Percentiles rank a stretch among this genome's conserved stretches.
phyloP scores from a whole-genome alignment of 1,284 basidiomycete species.

The Leccinum pachyderme region DNA sequence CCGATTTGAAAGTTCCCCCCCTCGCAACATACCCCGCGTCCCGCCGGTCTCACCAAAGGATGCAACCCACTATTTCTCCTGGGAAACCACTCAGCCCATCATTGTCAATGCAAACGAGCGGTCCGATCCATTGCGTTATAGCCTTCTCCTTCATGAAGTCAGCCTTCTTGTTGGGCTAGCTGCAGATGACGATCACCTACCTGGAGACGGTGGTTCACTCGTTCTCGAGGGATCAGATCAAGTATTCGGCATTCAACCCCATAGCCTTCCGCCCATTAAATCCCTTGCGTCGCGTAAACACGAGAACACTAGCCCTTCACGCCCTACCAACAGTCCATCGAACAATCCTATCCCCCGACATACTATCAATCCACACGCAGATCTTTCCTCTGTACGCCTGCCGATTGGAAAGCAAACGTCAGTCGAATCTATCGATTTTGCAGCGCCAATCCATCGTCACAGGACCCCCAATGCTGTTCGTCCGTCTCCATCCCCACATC shows the following conservation, averaged over 20 bases:
- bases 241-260: constrained; percentile 20
- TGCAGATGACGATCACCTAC: constrained; percentile 17
- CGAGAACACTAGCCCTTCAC: neutral
- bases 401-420: neutral
- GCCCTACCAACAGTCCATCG: neutral
- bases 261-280: constrained; percentile 24
- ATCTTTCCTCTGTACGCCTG: neutral
- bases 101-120: constrained; percentile 1
- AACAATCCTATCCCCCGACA: neutral
- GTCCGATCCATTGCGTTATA: constrained; percentile 20
- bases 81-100: constrained; percentile 14
- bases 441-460: constrained; percentile 13
- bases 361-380: neutral
- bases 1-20: constrained; percentile 10
- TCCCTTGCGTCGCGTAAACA: constrained; percentile 17
- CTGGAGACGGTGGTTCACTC: constrained; percentile 1
- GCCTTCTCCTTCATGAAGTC: constrained; percentile 34
- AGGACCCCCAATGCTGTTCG: constrained; percentile 3
- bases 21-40: neutral
- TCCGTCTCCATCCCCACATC: constrained; percentile 13
- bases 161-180: constrained; percentile 32
- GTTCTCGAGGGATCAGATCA: neutral
- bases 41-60: neutral
- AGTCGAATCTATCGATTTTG: neutral
- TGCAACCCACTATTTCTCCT: constrained; percentile 8